phyloP scores from a whole-genome alignment of 2,329 filamentous ascomycete genomes.

The Colletotrichum graminicola region DNA sequence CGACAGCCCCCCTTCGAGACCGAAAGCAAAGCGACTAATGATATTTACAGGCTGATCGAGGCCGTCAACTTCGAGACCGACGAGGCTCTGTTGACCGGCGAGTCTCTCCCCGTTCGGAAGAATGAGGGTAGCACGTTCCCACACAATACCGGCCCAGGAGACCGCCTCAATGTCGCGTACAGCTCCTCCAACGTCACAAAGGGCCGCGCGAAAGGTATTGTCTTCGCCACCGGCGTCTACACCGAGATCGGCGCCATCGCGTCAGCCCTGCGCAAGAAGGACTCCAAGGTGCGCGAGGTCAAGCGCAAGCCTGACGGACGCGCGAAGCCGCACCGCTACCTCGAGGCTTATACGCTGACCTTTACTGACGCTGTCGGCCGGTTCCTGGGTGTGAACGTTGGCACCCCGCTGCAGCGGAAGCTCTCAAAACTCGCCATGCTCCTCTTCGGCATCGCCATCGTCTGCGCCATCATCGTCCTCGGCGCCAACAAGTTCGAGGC shows the following conservation, averaged over 20 bases:
- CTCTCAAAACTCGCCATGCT: slow-evolving; percentile 75
- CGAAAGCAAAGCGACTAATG: slow-evolving; percentile 15
- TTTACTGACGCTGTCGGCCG: slow-evolving; percentile 69
- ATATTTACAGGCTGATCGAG: slow-evolving; percentile 55
- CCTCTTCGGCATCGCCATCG: slow-evolving; percentile 74
- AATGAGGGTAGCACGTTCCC: slow-evolving; percentile 62
- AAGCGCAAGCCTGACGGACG: slow-evolving; percentile 66
- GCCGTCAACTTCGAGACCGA: slow-evolving; percentile 63
- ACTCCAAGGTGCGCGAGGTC: slow-evolving; percentile 63
- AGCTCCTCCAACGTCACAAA: slow-evolving; percentile 73
- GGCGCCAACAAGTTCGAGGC: slow-evolving; percentile 71
- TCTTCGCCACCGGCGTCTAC: slow-evolving; percentile 70
- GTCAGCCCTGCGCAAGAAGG: slow-evolving; percentile 58
- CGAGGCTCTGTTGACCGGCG: slow-evolving; percentile 73
- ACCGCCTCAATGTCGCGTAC: slow-evolving; percentile 73
- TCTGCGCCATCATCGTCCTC: slow-evolving; percentile 78
- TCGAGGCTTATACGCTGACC: slow-evolving; percentile 61
- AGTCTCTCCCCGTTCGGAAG: slow-evolving; percentile 71
- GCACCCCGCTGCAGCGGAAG: slow-evolving; percentile 77
- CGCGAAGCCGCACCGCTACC: slow-evolving; percentile 65
- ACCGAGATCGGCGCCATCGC: slow-evolving; percentile 77
- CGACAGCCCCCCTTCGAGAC: not conserved
- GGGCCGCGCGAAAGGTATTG: slow-evolving; percentile 70
- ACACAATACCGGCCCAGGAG: slow-evolving; percentile 67
- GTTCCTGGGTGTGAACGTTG: slow-evolving; percentile 76